Conservation (phyloP, 371 early-diverging fungal species). For the Mortierella sp. region DNA sequence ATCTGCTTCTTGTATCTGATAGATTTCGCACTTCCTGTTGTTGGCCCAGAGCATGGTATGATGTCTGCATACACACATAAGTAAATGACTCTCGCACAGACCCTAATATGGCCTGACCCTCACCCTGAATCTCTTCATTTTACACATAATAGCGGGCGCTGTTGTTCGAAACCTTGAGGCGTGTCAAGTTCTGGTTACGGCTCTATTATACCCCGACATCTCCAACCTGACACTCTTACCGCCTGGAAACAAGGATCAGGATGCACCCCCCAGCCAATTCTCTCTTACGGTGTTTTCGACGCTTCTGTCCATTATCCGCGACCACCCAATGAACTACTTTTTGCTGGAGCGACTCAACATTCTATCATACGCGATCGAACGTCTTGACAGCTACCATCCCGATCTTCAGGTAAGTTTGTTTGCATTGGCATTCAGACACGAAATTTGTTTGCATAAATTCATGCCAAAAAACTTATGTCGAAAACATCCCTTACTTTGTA, state of each 20-base stretch:
- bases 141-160: constrained; percentile 33
- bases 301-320: constrained; percentile 59
- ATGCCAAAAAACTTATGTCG: no score
- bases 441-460: neutral
- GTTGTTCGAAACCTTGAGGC: constrained; percentile 64
- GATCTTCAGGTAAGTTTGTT: constrained; percentile 61
- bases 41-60: constrained; percentile 57
- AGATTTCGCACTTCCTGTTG: constrained; percentile 60
- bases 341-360: constrained; percentile 63
- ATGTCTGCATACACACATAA: constrained; percentile 27
- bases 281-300: constrained; percentile 57
- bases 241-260: constrained; percentile 21
- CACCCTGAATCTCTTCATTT: neutral
- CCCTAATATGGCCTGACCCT: neutral
- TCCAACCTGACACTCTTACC: constrained; percentile 39
- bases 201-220: constrained; percentile 60
- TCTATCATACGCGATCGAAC: constrained; percentile 69
- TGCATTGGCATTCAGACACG: neutral
- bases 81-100: no score
- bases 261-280: constrained; percentile 50
- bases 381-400: constrained; percentile 64
- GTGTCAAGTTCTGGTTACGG: constrained; percentile 60
- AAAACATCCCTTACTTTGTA: neutral
- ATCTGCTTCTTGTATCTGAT: neutral
- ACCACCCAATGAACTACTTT: constrained; percentile 70